Evolutionary conservation across 2,329 filamentous ascomycete genomes (phyloP).

Genomic region (Westerdykella ornata): DNA sequence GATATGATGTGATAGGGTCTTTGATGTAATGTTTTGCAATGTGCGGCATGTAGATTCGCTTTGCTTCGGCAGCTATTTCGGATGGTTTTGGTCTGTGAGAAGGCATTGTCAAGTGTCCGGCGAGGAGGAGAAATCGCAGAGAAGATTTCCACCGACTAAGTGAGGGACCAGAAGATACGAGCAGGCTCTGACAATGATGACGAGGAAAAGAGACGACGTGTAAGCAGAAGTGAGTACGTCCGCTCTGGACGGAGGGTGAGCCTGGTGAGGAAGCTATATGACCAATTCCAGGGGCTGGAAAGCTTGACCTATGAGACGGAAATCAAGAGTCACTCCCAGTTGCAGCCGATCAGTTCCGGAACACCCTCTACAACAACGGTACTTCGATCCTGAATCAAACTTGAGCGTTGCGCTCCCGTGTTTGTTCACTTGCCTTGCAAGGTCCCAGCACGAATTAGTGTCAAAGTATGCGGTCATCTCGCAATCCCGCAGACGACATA

Average conservation of each 20-base stretch:
- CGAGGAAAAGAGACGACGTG: background rate
- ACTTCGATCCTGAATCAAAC: conserved; percentile 24
- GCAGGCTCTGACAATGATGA: background rate
- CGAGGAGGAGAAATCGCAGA: background rate
- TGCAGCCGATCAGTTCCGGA: conserved; percentile 14
- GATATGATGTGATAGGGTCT: conserved; percentile 53
- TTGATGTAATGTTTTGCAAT: conserved; percentile 52
- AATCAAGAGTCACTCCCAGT: conserved; percentile 23
- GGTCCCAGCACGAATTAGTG: conserved; percentile 15
- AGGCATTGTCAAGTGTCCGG: conserved; percentile 42
- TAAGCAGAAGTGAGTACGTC: background rate
- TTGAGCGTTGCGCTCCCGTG: conserved; percentile 6
- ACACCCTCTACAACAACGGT: conserved; percentile 23
- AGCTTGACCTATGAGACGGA: conserved; percentile 11
- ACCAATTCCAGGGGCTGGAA: background rate
- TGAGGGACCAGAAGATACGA: background rate
- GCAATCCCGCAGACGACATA: conserved; percentile 2
- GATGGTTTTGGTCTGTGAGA: conserved; percentile 57
- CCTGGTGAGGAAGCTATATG: background rate
- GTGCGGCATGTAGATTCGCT: conserved; percentile 60
- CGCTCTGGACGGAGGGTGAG: too few species aligned
- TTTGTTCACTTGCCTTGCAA: conserved; percentile 18
- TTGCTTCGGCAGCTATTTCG: conserved; percentile 68
- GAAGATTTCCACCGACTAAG: background rate
- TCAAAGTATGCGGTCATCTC: conserved; percentile 12